Conservation (phyloP, 768 basidiomycete genomes). For the Tylopilus sp. region DNA sequence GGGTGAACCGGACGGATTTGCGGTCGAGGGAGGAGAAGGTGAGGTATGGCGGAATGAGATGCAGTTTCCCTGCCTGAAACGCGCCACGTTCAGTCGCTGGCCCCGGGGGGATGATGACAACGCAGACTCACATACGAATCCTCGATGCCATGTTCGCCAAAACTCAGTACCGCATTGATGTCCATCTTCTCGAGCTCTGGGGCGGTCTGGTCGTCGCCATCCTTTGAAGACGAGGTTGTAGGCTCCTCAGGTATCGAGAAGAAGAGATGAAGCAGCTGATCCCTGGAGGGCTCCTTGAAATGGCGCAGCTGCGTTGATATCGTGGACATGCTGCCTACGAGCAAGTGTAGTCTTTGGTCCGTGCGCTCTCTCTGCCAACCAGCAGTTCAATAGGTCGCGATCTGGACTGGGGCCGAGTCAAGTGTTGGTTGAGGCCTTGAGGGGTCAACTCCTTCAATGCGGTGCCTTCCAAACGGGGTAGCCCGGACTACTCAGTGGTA, state of each 20-base stretch:
- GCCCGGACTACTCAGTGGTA: not conserved
- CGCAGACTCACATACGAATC: constrained; percentile 81
- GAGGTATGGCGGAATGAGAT: constrained; percentile 86
- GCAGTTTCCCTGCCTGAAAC: constrained; percentile 80
- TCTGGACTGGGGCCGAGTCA: not conserved
- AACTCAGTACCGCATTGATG: constrained; percentile 83
- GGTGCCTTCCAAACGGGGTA: constrained; percentile 12
- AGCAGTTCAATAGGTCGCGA: constrained; percentile 4
- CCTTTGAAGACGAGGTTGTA: constrained; percentile 13
- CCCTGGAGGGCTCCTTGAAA: constrained; percentile 91
- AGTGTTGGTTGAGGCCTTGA: not conserved
- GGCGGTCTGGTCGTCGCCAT: constrained; percentile 24
- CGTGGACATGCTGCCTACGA: constrained; percentile 53
- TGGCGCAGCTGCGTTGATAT: constrained; percentile 86
- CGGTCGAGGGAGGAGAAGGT: constrained; percentile 88
- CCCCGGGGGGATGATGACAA: not conserved
- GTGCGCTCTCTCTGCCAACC: not conserved
- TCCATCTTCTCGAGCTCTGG: constrained; percentile 69
- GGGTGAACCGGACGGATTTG: constrained; percentile 86
- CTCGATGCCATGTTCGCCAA: constrained; percentile 75
- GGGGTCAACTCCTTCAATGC: no score
- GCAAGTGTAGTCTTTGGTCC: not conserved
- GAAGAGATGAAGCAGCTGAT: constrained; percentile 79
- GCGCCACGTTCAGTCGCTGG: not conserved
- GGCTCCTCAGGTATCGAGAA: constrained; percentile 70